Evolutionary conservation across 208 protist species (phyloP), one percentile per base, ranked within the genome.

Genomic region (Angomonas ambiguus): DNA sequence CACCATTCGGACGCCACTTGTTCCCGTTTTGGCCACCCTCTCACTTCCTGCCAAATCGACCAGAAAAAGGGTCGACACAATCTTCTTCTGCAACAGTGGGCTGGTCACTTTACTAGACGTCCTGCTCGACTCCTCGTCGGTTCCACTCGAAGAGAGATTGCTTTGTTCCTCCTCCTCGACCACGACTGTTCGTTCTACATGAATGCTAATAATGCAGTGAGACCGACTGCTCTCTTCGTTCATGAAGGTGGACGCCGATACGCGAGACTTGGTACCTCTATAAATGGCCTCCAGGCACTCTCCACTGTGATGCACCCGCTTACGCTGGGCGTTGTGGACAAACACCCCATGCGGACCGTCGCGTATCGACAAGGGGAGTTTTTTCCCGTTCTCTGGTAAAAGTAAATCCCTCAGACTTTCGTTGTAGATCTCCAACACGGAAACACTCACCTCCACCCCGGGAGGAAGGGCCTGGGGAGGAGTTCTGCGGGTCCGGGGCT

Each of bases 161-260:
- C 45, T 65, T 33, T 73, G 64, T 20, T 64, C 59, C 25, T 69
- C 62, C 56, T 61, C 63, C 51, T 74, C 69, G 1, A 58, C 51
- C 32, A 55, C 61, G 2, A 30, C 42, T 0, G 38, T 65, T 0
- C 77, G 77, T 76, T 98, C 92, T 42, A 98, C 85, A 22, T 91
- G 74, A 30, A 99, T 76, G 22, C 88, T 70, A 34, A 99, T 95
- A 35, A 99, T 93, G 60, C 96, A 98, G 75, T 99, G 98, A 2
- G 97, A 98, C 25, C 97, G 87, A 49, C 83, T 95, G 35, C 91
- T 97, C 27, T 83, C 67, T 20, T 97, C 87, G 76, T 99, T 99
- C 92, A 98, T 98, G 33, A 85, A 71, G 30, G 96, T 98, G 27
- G 76, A 67, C 0, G 88, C 96, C 16, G 80, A 79, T 22, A 86